Conservation (phyloP, 2,329 filamentous ascomycete genomes). For the Talaromyces funiculosus region DNA sequence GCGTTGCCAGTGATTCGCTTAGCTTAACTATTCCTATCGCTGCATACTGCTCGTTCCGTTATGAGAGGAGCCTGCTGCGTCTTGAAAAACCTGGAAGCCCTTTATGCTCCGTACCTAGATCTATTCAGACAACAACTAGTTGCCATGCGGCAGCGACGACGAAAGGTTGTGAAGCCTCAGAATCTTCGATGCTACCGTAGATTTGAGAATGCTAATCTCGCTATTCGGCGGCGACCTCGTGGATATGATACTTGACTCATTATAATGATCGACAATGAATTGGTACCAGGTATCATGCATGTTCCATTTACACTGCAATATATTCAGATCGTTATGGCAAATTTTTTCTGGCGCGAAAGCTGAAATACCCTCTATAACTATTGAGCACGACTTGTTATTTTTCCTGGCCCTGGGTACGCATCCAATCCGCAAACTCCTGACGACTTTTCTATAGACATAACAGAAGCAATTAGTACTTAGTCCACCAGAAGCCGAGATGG, state of each 20-base stretch:
- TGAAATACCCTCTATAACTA: not conserved
- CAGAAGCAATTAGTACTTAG: not conserved
- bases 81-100: not conserved
- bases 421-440: slow-evolving; percentile 73
- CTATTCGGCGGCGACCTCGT: not conserved
- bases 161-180: not conserved
- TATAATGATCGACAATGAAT: not conserved
- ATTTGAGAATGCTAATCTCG: not conserved
- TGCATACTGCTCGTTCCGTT: too few relatives aligned
- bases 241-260: not conserved
- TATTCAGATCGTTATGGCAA: not conserved
- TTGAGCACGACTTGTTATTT: not conserved
- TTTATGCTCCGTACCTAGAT: not conserved
- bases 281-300: not conserved
- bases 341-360: not conserved
- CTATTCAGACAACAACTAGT: not conserved
- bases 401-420: slow-evolving; percentile 37
- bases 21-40: too few relatives aligned
- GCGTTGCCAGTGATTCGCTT: too few relatives aligned
- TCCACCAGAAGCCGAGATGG: not conserved
- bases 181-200: not conserved
- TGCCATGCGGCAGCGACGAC: not conserved
- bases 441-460: slow-evolving; percentile 49
- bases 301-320: not conserved
- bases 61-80: too few relatives aligned